phyloP scores from a whole-genome alignment of 768 basidiomycete genomes.

The Phaffia tasmanica region DNA sequence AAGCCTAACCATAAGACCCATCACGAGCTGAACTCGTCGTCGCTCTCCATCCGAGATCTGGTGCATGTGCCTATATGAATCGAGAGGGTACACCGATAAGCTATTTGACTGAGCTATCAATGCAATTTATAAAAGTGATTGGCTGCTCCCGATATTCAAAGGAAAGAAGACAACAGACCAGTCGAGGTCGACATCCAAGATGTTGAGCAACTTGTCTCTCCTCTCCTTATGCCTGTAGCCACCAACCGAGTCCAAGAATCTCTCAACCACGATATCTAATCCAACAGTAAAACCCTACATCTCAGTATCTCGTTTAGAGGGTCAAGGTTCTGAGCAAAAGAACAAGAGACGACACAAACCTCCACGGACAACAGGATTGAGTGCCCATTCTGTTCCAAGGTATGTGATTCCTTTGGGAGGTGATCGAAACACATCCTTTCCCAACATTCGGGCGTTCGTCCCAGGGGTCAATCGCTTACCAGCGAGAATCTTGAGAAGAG shows the following conservation, averaged over 20 bases:
- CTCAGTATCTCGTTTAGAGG: too few relatives aligned
- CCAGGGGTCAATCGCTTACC: constrained; percentile 69
- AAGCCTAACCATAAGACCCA: constrained; percentile 66
- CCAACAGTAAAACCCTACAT: too few relatives aligned
- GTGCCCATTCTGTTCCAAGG: constrained; percentile 80
- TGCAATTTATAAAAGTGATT: neutral
- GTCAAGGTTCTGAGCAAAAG: too few relatives aligned
- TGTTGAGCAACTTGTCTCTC: constrained; percentile 71
- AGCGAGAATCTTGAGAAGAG: constrained; percentile 81
- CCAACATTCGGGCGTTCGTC: constrained; percentile 60
- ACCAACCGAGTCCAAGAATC: constrained; percentile 93
- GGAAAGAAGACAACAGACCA: constrained; percentile 39
- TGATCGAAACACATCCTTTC: constrained; percentile 76
- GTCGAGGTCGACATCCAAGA: constrained; percentile 86
- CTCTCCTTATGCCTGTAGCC: constrained; percentile 87
- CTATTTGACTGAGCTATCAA: neutral
- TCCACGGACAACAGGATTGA: constrained; percentile 81
- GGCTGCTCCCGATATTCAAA: neutral
- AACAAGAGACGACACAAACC: too few relatives aligned
- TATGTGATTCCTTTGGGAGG: constrained; percentile 71
- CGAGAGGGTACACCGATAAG: neutral
- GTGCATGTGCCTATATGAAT: constrained; percentile 63
- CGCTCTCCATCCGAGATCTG: constrained; percentile 92
- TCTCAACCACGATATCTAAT: constrained; percentile 72
- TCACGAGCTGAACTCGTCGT: constrained; percentile 81